Evolutionary conservation across 2,329 filamentous ascomycete species (phyloP).

Genomic region (Hypoxylon rubiginosum): DNA sequence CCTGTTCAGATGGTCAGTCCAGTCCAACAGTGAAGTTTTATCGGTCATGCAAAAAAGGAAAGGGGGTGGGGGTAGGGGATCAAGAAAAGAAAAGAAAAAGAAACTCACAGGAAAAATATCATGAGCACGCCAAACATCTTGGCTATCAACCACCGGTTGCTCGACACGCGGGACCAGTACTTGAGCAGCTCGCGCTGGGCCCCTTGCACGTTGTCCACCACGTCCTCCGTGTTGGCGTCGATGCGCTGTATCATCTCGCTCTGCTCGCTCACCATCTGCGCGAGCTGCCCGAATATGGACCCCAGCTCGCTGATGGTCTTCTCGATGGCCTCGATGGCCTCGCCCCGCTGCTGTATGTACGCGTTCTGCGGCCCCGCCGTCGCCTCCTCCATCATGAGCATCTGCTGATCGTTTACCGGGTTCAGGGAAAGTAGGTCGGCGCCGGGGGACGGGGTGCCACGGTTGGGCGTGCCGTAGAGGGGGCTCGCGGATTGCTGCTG

Average conservation of each 20-base stretch:
- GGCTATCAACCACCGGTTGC: constrained; percentile 93
- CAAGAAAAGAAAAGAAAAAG: background rate
- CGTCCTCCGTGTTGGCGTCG: constrained; percentile 96
- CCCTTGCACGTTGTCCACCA: constrained; percentile 98
- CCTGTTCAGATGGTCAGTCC: constrained; percentile 50
- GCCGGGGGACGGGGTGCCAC: constrained; percentile 75
- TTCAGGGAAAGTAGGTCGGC: constrained; percentile 87
- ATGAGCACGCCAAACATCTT: constrained; percentile 91
- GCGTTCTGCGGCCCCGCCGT: constrained; percentile 84
- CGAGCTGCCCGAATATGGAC: constrained; percentile 92
- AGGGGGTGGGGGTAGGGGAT: background rate
- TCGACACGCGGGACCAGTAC: constrained; percentile 94
- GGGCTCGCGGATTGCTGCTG: constrained; percentile 85
- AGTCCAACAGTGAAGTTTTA: too few species aligned
- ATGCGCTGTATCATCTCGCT: constrained; percentile 96
- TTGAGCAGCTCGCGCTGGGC: constrained; percentile 95
- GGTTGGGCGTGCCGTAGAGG: constrained; percentile 82
- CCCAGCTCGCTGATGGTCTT: constrained; percentile 94
- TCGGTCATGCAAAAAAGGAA: constrained; percentile 1
- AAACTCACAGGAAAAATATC: constrained; percentile 83
- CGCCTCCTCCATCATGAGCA: constrained; percentile 94
- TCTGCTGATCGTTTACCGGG: constrained; percentile 86
- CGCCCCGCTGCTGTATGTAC: constrained; percentile 93
- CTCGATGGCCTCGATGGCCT: constrained; percentile 97
- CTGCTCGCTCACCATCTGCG: constrained; percentile 97